Evolutionary conservation across 257 asterid genomes (phyloP).

Genomic region (Scutellaria barbata): DNA sequence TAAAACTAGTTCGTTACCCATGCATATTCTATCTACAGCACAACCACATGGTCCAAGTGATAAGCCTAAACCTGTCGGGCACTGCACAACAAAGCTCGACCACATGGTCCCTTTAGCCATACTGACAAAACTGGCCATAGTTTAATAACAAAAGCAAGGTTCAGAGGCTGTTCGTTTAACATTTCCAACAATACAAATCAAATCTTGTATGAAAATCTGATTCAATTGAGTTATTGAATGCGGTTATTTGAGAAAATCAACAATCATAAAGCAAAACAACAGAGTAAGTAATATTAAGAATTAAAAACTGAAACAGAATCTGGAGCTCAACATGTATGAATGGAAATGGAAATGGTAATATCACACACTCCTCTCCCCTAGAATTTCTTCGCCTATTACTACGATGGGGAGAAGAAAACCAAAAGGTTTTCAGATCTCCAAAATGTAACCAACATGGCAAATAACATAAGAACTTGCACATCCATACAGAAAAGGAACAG

Average conservation of each 20-base stretch:
- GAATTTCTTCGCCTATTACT: constrained; percentile 14
- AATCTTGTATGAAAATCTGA: background rate
- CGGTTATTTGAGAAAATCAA: no score
- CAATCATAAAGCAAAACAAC: background rate
- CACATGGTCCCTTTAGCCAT: constrained; percentile 31
- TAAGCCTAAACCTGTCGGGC: constrained; percentile 37
- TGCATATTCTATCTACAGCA: constrained; percentile 29
- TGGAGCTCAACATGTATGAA: constrained; percentile 29
- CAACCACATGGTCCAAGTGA: constrained; percentile 36
- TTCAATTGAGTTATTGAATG: background rate
- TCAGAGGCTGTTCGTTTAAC: constrained; percentile 26
- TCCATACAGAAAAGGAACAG: constrained; percentile 33
- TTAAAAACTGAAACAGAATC: constrained; percentile 12
- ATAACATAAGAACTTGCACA: constrained; percentile 22
- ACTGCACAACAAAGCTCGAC: constrained; percentile 28
- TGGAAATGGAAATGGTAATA: constrained; percentile 1
- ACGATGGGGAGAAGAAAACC: constrained; percentile 21
- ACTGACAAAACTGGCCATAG: constrained; percentile 25
- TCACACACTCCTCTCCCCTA: constrained; percentile 31
- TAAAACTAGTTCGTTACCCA: constrained; percentile 10
- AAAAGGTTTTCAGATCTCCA: constrained; percentile 23
- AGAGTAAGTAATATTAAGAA: background rate
- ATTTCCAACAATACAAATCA: constrained; percentile 17
- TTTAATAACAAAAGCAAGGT: background rate
- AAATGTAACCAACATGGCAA: constrained; percentile 30